Evolutionary conservation across 371 early-diverging fungal genomes (phyloP).

Genomic region (Mucor indicus): DNA sequence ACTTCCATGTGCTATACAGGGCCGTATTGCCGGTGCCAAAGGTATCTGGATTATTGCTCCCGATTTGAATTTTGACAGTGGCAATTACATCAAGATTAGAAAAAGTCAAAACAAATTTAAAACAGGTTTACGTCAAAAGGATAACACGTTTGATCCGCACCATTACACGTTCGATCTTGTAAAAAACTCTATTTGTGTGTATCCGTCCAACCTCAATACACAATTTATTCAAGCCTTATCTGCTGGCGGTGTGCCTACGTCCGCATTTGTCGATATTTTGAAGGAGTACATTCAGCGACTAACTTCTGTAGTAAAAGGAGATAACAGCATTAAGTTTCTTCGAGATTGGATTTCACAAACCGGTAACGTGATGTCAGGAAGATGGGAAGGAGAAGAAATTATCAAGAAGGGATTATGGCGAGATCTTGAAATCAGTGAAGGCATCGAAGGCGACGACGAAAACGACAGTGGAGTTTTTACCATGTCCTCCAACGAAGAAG

Average conservation of each 20-base stretch:
- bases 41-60: slow-evolving; percentile 47
- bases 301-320: slow-evolving; percentile 25
- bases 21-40: slow-evolving; percentile 51
- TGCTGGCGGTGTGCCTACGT: slow-evolving; percentile 36
- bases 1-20: slow-evolving; percentile 48
- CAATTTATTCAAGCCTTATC: slow-evolving; percentile 48
- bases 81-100: slow-evolving; percentile 40
- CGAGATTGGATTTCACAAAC: slow-evolving; percentile 36
- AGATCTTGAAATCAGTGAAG: slow-evolving; percentile 4
- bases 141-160: slow-evolving; percentile 27
- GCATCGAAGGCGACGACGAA: slow-evolving; percentile 20
- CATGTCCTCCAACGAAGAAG: slow-evolving; percentile 9
- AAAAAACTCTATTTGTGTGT: slow-evolving; percentile 32
- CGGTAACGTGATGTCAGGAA: slow-evolving; percentile 27
- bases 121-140: slow-evolving; percentile 24
- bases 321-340: slow-evolving; percentile 25
- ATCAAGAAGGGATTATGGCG: slow-evolving; percentile 28
- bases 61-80: slow-evolving; percentile 23
- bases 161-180: slow-evolving; percentile 46
- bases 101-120: slow-evolving; percentile 45
- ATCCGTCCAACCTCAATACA: slow-evolving; percentile 40
- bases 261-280: slow-evolving; percentile 35
- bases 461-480: slow-evolving; percentile 11
- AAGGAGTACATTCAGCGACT: slow-evolving; percentile 35
- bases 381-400: slow-evolving; percentile 31